Percentiles rank a stretch among this genome's conserved stretches.
phyloP scores from a whole-genome alignment of 73 alveolate genomes.

The Paramecium bursaria region DNA sequence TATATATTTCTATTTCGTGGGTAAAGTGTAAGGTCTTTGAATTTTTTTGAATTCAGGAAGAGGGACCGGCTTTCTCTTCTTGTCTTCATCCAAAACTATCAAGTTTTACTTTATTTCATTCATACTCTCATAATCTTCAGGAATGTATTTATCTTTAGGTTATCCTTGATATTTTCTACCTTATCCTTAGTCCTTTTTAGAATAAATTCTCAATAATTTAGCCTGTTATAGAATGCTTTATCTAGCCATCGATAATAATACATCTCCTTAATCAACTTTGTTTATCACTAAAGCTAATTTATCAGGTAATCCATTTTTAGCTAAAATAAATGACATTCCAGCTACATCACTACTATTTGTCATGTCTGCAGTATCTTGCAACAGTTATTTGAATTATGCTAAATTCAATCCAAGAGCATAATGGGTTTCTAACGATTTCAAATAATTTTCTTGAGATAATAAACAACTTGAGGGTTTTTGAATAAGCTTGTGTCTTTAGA shows the following conservation, averaged over 20 bases:
- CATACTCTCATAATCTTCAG: too few species aligned
- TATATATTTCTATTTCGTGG: neutral
- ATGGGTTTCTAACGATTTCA: too few species aligned
- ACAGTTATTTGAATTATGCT: neutral
- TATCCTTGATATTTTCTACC: neutral
- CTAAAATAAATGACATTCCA: neutral
- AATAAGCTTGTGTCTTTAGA: too few species aligned
- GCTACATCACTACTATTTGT: neutral
- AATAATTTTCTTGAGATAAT: too few species aligned
- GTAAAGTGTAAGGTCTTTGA: neutral
- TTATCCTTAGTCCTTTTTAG: neutral
- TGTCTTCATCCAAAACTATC: too few species aligned
- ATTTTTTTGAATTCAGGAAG: neutral
- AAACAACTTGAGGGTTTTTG: too few species aligned
- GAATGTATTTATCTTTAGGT: too few species aligned
- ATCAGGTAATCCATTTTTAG: neutral
- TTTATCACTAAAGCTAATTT: neutral
- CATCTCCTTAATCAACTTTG: neutral
- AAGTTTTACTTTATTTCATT: too few species aligned
- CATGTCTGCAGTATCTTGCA: conserved; percentile 8
- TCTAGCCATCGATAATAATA: neutral
- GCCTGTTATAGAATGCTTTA: too few species aligned
- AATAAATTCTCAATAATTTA: neutral
- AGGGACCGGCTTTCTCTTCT: too few species aligned
- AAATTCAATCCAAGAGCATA: neutral